Base-by-base conservation (phyloP, 2,329 filamentous ascomycete genomes). In the Aschersonia sp. region DNA sequence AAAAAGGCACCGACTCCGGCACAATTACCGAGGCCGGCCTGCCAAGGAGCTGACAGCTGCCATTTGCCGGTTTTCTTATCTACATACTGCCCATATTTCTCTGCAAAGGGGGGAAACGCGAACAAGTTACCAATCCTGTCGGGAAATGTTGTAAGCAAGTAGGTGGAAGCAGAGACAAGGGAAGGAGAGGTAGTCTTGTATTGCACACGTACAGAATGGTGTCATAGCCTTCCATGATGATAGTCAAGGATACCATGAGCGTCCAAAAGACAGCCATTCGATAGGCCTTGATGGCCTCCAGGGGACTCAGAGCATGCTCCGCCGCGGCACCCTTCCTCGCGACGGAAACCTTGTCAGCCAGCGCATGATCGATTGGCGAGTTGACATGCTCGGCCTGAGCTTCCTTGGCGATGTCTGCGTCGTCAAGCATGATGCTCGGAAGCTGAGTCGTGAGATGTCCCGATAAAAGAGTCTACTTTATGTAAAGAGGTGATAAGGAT, bases 31-130 rank as follows among this genome's bases (percentile, higher is more conserved):
- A 78, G 57, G 0, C 65, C 71, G 3, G 70, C 65, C 54, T 76
- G 72, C 75, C 75, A 78, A 1, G 65, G 52, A 0, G 70, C 66
- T 0, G 67, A 61, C 30, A 78, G 59, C 51, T 74, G 59, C 44
- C 61, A 57, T 28, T 46, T 32, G 48, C 51, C 2, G 20, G 20
- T 20, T 28, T 44, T 12, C 42, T 46, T 51, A 12, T 54, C 58
- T 42, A 59, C 54, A 46, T 55, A 61, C 35, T 56, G 55, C 2
- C 61, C 61, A 31, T 62, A 65, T 10, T 54, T 59, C n/a, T 52
- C 52, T 0, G 54, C 51, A 28, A 58, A 57, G 1, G 53, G 47
- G 1, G 57, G 48, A 47, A 35, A 46, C 4, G 45, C 45, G 28
- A 29, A 46, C 10, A 46, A 46, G 29, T 46, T 46, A 20, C 45